Conservation (phyloP, 257 asterid genomes). For the Solanum peruvianum region DNA sequence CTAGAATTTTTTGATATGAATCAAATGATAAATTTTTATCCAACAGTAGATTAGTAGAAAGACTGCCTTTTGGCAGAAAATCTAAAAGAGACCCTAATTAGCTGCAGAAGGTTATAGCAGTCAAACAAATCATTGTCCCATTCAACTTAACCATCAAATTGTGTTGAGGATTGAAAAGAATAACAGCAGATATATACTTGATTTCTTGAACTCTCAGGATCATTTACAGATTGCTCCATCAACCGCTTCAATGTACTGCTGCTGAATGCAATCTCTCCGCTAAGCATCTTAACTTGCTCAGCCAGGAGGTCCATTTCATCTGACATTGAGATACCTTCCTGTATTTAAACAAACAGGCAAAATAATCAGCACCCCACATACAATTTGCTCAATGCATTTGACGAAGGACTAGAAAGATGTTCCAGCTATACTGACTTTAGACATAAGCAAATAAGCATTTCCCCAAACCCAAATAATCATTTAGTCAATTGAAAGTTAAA, state of each 20-base stretch:
- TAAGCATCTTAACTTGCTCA: slow-evolving; percentile 99
- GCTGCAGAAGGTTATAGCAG: not conserved
- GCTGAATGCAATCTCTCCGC: slow-evolving; percentile 96
- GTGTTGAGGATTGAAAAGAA: not conserved
- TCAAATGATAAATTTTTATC: not conserved
- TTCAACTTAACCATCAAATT: not conserved
- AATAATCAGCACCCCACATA: not conserved
- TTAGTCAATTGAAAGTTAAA: not conserved
- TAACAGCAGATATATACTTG: slow-evolving; percentile 35
- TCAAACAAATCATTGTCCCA: not conserved
- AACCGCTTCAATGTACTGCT: slow-evolving; percentile 90
- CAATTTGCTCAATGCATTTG: not conserved
- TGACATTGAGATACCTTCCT: slow-evolving; percentile 75
- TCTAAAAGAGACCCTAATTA: not conserved
- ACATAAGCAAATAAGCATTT: not conserved
- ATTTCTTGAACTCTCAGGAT: slow-evolving; percentile 71
- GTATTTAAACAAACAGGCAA: slow-evolving; percentile 3
- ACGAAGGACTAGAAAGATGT: not conserved
- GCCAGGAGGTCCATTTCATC: slow-evolving; percentile 91
- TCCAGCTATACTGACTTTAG: not conserved
- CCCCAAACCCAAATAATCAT: too few relatives aligned
- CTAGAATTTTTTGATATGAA: not conserved
- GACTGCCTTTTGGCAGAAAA: not conserved
- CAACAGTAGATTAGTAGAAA: not conserved
- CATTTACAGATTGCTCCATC: slow-evolving; percentile 73